A percentile compares a stretch with the other conserved stretches of the same genome.
phyloP scores from a whole-genome alignment of 2,329 filamentous ascomycete species.

The Fusarium transvaalense region DNA sequence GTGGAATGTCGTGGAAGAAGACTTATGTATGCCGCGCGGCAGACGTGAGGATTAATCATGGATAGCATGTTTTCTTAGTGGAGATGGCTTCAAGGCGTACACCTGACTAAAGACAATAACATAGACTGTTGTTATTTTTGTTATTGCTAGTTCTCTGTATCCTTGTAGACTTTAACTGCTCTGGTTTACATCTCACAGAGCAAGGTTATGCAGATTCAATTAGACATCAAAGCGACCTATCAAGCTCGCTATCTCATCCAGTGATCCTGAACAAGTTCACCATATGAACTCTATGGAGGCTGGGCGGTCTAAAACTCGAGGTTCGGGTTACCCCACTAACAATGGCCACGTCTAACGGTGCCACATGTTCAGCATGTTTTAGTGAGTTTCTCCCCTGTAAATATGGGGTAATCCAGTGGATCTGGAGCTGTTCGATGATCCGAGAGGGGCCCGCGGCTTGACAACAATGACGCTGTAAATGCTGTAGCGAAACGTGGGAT shows the following conservation, averaged over 20 bases:
- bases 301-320: background rate
- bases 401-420: conserved; percentile 30
- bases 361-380: conserved; percentile 23
- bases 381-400: conserved; percentile 26
- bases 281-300: background rate
- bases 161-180: background rate
- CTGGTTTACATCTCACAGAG: background rate
- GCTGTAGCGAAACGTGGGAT: background rate
- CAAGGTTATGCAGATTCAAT: background rate
- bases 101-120: background rate
- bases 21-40: background rate
- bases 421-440: conserved; percentile 7
- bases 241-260: background rate
- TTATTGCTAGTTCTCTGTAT: background rate
- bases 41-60: background rate
- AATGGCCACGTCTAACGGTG: conserved; percentile 6
- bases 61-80: background rate
- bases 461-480: conserved; percentile 8
- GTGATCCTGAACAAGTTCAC: background rate
- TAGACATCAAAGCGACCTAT: background rate
- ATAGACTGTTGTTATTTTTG: background rate
- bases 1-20: background rate
- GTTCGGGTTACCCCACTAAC: conserved; percentile 12
- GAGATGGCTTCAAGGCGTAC: background rate
- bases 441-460: conserved; percentile 18